Percentiles rank a stretch among this genome's conserved stretches.
Conservation (phyloP, 148 eudicot genomes). For the Spergularia bocconei region DNA sequence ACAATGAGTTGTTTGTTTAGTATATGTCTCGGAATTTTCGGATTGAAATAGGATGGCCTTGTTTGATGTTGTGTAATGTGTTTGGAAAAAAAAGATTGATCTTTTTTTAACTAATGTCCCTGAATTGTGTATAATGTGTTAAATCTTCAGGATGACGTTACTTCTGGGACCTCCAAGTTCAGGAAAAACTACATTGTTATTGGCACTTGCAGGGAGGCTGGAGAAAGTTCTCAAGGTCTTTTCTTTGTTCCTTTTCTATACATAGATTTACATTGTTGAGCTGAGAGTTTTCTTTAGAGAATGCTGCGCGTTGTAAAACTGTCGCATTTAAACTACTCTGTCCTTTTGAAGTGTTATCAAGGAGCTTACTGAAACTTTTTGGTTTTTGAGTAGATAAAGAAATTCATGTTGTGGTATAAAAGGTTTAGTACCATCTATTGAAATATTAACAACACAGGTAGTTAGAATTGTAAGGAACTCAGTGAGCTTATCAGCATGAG, state of each 20-base stretch:
- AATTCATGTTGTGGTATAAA: no score
- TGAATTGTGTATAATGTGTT: constrained; percentile 6
- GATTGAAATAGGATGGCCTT: neutral
- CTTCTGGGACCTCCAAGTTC: constrained; percentile 84
- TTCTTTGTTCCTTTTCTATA: no score
- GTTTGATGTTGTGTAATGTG: neutral
- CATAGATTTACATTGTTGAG: neutral
- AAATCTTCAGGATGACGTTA: constrained; percentile 55
- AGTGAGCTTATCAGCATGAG: no score
- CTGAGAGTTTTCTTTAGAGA: neutral
- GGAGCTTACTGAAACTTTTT: neutral
- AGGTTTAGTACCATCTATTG: no score
- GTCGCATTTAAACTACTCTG: neutral
- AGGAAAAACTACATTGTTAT: constrained; percentile 67
- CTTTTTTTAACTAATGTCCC: neutral
- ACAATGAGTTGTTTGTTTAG: no score
- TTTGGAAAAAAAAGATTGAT: no score
- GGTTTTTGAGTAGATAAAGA: neutral
- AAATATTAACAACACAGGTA: no score
- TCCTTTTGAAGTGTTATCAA: neutral
- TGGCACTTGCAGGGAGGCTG: constrained; percentile 63
- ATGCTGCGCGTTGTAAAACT: no score
- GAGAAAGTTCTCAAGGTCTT: constrained; percentile 47
- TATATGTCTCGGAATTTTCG: neutral
- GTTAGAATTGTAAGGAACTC: no score